A percentile compares a stretch with the other conserved stretches of the same genome.
phyloP scores from a whole-genome alignment of 768 basidiomycete genomes.

The Serendipita sp. region DNA sequence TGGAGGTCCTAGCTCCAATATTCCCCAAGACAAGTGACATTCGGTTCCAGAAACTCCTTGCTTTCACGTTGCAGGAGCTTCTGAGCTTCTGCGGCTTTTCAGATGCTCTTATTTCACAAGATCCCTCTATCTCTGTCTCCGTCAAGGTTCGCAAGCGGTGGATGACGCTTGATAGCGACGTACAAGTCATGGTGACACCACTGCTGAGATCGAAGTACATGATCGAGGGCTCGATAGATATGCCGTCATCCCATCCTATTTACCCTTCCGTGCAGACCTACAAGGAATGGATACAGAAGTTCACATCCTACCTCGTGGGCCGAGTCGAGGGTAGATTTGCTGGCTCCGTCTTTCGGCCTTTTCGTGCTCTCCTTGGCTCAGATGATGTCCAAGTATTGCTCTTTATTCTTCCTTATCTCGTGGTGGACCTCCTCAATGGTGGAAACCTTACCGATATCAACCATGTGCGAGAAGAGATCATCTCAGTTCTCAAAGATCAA shows the following conservation, averaged over 20 bases:
- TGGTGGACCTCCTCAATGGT: slow-evolving; percentile 69
- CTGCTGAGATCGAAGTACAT: slow-evolving; percentile 57
- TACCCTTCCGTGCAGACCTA: slow-evolving; percentile 68
- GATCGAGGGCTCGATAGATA: slow-evolving; percentile 27
- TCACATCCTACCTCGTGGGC: slow-evolving; percentile 70
- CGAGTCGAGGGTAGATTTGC: slow-evolving; percentile 43
- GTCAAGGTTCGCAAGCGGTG: slow-evolving; percentile 60
- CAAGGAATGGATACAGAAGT: slow-evolving; percentile 89
- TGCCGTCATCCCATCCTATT: slow-evolving; percentile 45
- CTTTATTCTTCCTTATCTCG: slow-evolving; percentile 79
- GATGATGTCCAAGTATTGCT: slow-evolving; percentile 93
- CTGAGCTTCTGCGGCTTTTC: slow-evolving; percentile 77
- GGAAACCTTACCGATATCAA: slow-evolving; percentile 46
- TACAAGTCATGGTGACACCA: slow-evolving; percentile 73
- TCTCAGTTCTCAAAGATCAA: slow-evolving; percentile 76
- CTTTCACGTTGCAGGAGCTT: slow-evolving; percentile 84
- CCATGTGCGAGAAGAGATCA: slow-evolving; percentile 58
- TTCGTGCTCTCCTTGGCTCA: slow-evolving; percentile 61
- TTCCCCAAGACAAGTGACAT: slow-evolving; percentile 92
- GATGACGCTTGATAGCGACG: slow-evolving; percentile 64
- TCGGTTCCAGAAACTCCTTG: slow-evolving; percentile 75
- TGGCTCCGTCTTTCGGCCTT: slow-evolving; percentile 56
- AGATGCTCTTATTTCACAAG: slow-evolving; percentile 47
- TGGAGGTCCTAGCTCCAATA: slow-evolving; percentile 70
- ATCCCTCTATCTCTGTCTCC: slow-evolving; percentile 31